Evolutionary conservation across 306 rosid genomes (phyloP), one percentile per base, ranked within the genome.

Genomic region (Fragaria nilgerrensis): DNA sequence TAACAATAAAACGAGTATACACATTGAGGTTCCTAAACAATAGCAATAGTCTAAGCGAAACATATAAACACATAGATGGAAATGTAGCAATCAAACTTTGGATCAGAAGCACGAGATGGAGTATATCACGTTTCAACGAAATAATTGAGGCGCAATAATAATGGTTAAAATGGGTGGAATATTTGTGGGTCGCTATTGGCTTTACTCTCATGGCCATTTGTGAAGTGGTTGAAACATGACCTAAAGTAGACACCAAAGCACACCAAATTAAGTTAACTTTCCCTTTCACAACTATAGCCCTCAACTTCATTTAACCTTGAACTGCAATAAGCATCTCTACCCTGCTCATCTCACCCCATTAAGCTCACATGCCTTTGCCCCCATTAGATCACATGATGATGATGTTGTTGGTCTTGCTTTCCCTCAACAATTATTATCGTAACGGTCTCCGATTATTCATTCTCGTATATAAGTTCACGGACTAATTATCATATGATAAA

Each of bases 141-240:
- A 64, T 64, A 34, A 32, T 16, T 64, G 69, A 64, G 69, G n/a
- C 5, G 20, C 23, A 13, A 27, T 62, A 29, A 27, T 27, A 27
- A 13, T 4, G 20, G 37, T 14, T 23, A 27, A 4, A 62, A 62
- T 29, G 11, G 23, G 75, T 79, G 82, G 83, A 81, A 74, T 82
- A 79, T 74, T 58, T 74, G 70, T 25, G 69, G 43, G 62, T 78
- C 68, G 59, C 62, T 80, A 77, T 79, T 79, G 70, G 70, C 66
- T 82, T 67, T 45, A 52, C 65, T 52, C 74, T 83, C 43, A 29
- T 80, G 77, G 61, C 70, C 84, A 78, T 76, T 84, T 70, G 39
- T 15, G 78, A 52, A 77, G 82, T 82, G 76, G 75, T 87, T 87
- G 75, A 75, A 55, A 32, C 20, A 70, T 55, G 81, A 68, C 78